These are phyloP conservation scores for Mycena latifolia DNA, from an alignment of 768 basidiomycete species.

Conservation along the genomic window DNA sequence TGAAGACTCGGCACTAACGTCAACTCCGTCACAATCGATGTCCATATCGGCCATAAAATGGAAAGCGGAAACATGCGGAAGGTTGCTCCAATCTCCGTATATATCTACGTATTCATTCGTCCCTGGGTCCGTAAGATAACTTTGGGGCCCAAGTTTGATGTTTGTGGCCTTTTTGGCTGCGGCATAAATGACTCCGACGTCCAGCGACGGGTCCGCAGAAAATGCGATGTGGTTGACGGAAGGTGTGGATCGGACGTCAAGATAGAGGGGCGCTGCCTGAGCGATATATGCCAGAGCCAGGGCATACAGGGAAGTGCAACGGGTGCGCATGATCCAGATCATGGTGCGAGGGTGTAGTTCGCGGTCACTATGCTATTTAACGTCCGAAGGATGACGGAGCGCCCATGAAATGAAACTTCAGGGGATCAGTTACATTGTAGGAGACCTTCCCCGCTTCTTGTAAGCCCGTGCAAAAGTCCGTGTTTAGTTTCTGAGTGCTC, in stretches of 20 bases:
- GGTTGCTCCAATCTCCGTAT: conserved; percentile 9
- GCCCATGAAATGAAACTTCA: not conserved
- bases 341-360: not conserved
- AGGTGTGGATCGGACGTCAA: not conserved
- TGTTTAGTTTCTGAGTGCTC: not conserved
- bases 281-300: conserved; percentile 20
- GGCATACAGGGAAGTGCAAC: not conserved
- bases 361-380: not conserved
- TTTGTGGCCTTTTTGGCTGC: conserved; percentile 12
- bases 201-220: conserved; percentile 10
- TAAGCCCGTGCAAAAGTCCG: too few relatives aligned
- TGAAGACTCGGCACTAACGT: not conserved
- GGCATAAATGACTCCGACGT: conserved; percentile 7
- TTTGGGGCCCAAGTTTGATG: not conserved
- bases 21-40: conserved; percentile 18
- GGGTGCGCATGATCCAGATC: conserved; percentile 17
- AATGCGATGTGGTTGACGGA: not conserved
- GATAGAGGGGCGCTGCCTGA: conserved; percentile 10
- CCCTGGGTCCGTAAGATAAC: not conserved
- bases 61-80: not conserved
- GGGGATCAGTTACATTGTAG: too few relatives aligned
- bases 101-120: not conserved
- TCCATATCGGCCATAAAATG: conserved; percentile 28
- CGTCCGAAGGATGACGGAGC: not conserved
- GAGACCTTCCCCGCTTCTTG: too few relatives aligned